Conservation (phyloP, 768 basidiomycete genomes). For the Suillus subalutaceus region DNA sequence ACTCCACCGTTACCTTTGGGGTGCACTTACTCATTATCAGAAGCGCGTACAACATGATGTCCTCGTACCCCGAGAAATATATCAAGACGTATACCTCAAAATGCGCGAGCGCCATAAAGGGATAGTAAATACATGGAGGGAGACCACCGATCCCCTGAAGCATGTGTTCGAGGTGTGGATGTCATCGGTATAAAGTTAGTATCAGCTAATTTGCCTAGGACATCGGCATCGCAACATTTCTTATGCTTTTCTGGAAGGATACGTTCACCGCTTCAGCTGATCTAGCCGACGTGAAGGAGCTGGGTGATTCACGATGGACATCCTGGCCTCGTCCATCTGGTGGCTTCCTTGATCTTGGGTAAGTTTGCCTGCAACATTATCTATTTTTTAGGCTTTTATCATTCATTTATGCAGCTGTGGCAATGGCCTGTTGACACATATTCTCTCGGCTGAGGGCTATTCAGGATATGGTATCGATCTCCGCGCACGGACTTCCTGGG, state of each 20-base stretch:
- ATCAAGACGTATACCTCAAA: slow-evolving; percentile 88
- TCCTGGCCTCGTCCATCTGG: slow-evolving; percentile 78
- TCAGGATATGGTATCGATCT: slow-evolving; percentile 83
- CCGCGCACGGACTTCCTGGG: slow-evolving; percentile 84
- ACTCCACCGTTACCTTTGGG: slow-evolving; percentile 88
- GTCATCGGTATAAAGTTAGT: neutral
- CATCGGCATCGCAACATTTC: slow-evolving; percentile 91
- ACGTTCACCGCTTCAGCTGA: slow-evolving; percentile 45
- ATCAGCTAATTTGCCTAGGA: slow-evolving; percentile 52
- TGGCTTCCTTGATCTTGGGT: slow-evolving; percentile 92
- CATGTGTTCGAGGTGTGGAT: slow-evolving; percentile 82
- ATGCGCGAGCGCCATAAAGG: slow-evolving; percentile 87
- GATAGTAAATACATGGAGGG: slow-evolving; percentile 74
- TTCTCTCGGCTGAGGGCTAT: slow-evolving; percentile 84
- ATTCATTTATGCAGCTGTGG: slow-evolving; percentile 64
- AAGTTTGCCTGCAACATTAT: slow-evolving; percentile 21
- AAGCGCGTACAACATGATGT: slow-evolving; percentile 88
- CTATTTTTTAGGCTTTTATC: neutral
- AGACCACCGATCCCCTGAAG: slow-evolving; percentile 84
- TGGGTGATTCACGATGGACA: slow-evolving; percentile 55
- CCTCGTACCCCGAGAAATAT: slow-evolving; percentile 71
- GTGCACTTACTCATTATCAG: slow-evolving; percentile 76
- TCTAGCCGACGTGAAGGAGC: slow-evolving; percentile 1
- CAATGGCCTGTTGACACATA: slow-evolving; percentile 91
- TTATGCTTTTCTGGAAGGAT: slow-evolving; percentile 89